phyloP scores from a whole-genome alignment of 2,329 filamentous ascomycete species.

The Talaromyces piceae region DNA sequence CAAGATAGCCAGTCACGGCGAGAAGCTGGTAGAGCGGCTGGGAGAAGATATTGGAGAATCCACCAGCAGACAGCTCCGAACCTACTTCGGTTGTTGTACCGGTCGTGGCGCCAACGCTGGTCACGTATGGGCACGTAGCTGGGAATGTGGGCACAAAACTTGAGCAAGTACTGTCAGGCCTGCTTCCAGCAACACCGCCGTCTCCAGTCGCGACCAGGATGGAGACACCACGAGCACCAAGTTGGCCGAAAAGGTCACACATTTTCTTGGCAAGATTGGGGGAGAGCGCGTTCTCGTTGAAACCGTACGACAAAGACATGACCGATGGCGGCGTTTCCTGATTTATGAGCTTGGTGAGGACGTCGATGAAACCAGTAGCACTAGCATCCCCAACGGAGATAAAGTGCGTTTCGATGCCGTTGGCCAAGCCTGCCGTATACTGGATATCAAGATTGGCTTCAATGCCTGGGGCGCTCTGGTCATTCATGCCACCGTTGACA shows the following conservation, averaged over 20 bases:
- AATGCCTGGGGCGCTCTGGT: constrained; percentile 37
- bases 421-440: constrained; percentile 50
- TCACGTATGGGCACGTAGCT: constrained; percentile 55
- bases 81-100: constrained; percentile 12
- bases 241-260: constrained; percentile 56
- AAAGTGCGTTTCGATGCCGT: constrained; percentile 47
- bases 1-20: constrained; percentile 33
- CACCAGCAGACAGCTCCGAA: constrained; percentile 19
- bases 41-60: constrained; percentile 42
- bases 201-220: constrained; percentile 60
- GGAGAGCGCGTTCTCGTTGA: constrained; percentile 48
- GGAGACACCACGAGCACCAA: constrained; percentile 60
- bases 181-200: constrained; percentile 44
- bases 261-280: constrained; percentile 16
- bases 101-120: constrained; percentile 53
- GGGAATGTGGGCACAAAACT: constrained; percentile 52
- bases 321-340: constrained; percentile 45
- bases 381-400: constrained; percentile 51
- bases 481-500: constrained; percentile 50
- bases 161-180: constrained; percentile 33
- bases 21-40: constrained; percentile 36
- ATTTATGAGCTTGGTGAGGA: not conserved
- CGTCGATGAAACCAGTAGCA: not conserved
- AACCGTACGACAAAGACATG: constrained; percentile 62
- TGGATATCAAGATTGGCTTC: constrained; percentile 63